Evolutionary conservation across 2,329 filamentous ascomycete genomes (phyloP), one percentile per base, ranked within the genome.

Genomic region (Monosporascus sp.): DNA sequence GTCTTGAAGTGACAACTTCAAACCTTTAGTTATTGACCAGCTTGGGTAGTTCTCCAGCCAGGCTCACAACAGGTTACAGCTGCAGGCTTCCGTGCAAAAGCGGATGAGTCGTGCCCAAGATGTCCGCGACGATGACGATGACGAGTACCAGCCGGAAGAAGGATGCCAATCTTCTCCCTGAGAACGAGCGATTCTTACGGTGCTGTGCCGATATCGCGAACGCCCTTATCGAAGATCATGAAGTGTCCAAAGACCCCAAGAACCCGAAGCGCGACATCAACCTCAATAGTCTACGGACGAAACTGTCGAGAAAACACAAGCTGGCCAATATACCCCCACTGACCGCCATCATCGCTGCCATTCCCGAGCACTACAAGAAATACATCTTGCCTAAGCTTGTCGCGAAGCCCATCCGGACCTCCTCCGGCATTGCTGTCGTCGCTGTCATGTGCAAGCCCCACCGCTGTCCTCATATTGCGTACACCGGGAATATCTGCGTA

Each of bases 381-480:
- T 97, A 97, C 66, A 97, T 99, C 56, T 74, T 97, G 57, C 94
- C 92, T 20, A 96, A 96, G 73, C 78, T 99, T 57, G 91, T 99
- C 62, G 94, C 95, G 25, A 99, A 99, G 73, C 94, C 94, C 2
- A 97, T 99, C 55, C 82, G 90, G 63, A 97, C 93, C 17, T 96
- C 93, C 0, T 97, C 92, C 50, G 94, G 94, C 53, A 99, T 99
- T 63, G 94, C 94, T 2, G 94, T 99, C 8, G 94, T 99, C 47
- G 94, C 95, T 44, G 95, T 99, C 61, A 99, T 99, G 94, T 97
- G 94, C 81, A 99, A 99, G 72, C 94, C 94, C 24, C 94, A 99
- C 70, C 82, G 94, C 68, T 99, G 94, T 67, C 94, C 94, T 18
- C 94, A 99, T 68, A 99, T 99, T 62, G 90, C 94, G 11, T 99